Evolutionary conservation across 495 filamentous ascomycete species (phyloP), one percentile per base, ranked within the genome.

Genomic region (Neurospora tetraspora): DNA sequence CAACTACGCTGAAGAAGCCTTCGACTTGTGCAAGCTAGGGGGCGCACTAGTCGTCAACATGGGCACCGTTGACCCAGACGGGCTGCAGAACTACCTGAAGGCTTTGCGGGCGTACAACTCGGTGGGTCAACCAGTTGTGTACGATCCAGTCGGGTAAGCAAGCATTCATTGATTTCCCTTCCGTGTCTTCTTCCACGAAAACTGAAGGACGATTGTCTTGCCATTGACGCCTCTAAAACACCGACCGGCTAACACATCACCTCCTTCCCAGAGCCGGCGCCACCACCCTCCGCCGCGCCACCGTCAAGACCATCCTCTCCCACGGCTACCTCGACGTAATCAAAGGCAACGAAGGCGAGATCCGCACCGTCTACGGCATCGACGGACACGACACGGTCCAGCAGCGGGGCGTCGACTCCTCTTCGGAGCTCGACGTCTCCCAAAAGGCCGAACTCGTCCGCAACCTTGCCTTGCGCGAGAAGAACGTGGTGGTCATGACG

Each of bases 321-420:
- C 86, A 82, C 8, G 93, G 93, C 39, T 92, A 92, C 77, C 92
- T 96, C 74, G 89, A 92, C 80, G 85, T 97, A 27, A 93, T 99
- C 81, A 99, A 98, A 81, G 96, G 96, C 36, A 99, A 99, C 78
- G 94, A 96, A 80, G 89, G 90, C 69, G 96, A 99, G 81, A 95
- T 99, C 72, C 82, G 85, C 38, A 89, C 91, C n/a, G 88, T 94
- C 1, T 87, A 86, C 70, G 93, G 94, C 78, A 90, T 95, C 31
- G 81, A 87, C 20, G 89, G 89, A 31, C 87, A 72, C 9, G 71
- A 75, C 39, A 76, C 74, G 5, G 82, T 83, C n/a, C 88, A 90
- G 72, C 94, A 97, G 80, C 89, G 91, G 14, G 96, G 96, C 37
- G 96, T 98, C n/a, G 96, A 98, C 78, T 92, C 89, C 77, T 88